Base-by-base conservation (phyloP, 495 filamentous ascomycete species). In the Talaromyces nanjingensis region DNA sequence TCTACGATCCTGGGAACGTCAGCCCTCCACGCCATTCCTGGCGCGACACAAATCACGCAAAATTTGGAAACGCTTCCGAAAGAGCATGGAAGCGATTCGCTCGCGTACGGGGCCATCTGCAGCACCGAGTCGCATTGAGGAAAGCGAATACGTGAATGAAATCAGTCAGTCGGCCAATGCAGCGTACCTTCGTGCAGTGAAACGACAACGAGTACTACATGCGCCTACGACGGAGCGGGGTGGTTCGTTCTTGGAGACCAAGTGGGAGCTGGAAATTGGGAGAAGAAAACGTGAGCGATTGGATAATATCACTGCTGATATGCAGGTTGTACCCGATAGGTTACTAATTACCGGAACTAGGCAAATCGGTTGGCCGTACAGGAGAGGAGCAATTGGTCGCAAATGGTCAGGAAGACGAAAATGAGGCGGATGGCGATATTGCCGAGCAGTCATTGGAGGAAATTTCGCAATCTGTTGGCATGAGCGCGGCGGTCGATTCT, bases 1-100 rank as follows among this genome's bases (percentile, higher is more conserved):
- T 47, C 80, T 71, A 64, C 84, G 68, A 74, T 72, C 76, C 74
- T 79, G 73, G 83, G 86, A 75, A 75, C 78, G 72, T 76, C 83
- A 72, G 77, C 85, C 81, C 68, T 83, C 76, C 72, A 87, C 71
- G 65, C 81, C 78, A 63, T 81, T 79, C 59, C 67, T 71, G 55
- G 65, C 72, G 27, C 78, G 73, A 22, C 69, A 74, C 27, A 77
- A 76, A 57, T 73, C 79, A 5, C 77, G 76, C 34, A 83, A 83
- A 58, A 66, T 84, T 55, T 84, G 81, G 81, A 84, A 84, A 65
- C 77, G 81, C 53, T 76, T 77, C 65, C 73, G 72, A 59, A 71
- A 73, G 65, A 74, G 71, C 54, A 79, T 79, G 74, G 72, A 73
- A 61, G 60, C 69, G 31, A 65, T 77, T 62, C 69, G 76, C 47